Percentiles rank a stretch among this genome's conserved stretches.
These are phyloP conservation scores for Panicum virgatum DNA, from an alignment of 202 grass and related monocot species.

Conservation along the genomic window DNA sequence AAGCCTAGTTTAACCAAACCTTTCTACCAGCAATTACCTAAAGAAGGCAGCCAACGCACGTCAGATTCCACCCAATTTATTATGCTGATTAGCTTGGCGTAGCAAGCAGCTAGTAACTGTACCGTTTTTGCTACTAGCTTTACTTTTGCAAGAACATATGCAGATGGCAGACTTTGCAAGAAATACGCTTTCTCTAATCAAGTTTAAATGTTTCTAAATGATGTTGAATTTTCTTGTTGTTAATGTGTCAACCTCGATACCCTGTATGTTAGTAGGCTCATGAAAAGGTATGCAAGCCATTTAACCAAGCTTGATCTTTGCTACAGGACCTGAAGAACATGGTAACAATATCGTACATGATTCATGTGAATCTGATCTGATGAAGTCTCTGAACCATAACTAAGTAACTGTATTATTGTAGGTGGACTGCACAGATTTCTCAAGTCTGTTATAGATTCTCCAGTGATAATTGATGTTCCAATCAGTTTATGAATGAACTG, in stretches of 20 bases:
- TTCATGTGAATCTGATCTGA: neutral
- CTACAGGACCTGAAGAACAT: neutral
- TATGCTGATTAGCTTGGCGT: neutral
- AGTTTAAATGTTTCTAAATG: neutral
- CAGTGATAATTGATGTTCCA: neutral
- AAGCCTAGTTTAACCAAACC: slow-evolving; percentile 40
- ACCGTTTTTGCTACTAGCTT: neutral
- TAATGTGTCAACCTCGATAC: neutral
- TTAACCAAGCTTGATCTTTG: neutral
- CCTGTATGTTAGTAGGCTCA: neutral
- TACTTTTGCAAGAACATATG: no score
- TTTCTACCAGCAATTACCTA: slow-evolving; percentile 18
- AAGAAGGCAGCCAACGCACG: neutral
- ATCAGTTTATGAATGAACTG: neutral
- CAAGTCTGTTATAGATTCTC: neutral
- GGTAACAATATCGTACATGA: neutral
- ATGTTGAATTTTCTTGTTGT: neutral
- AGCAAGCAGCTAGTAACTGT: slow-evolving; percentile 30
- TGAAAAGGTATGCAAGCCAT: neutral
- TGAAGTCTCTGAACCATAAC: neutral
- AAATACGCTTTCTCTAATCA: neutral
- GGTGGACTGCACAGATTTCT: neutral
- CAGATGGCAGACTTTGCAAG: neutral
- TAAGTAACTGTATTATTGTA: neutral
- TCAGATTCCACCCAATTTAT: slow-evolving; percentile 33